A percentile compares a stretch with the other conserved stretches of the same genome.
phyloP scores from a whole-genome alignment of 2,329 filamentous ascomycete species.

The Talaromyces sp. region DNA sequence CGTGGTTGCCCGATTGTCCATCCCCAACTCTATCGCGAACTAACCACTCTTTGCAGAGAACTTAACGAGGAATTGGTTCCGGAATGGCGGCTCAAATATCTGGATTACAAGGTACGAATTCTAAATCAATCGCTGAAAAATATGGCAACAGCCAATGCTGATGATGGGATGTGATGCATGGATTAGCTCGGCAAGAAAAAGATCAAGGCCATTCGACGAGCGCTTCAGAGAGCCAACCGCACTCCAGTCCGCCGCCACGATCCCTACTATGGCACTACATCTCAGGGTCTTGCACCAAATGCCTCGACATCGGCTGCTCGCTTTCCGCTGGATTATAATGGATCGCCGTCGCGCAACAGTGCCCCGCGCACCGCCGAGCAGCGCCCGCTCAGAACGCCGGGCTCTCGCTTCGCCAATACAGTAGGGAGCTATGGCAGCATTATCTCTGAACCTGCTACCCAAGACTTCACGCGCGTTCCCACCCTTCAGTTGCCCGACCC shows the following conservation, averaged over 20 bases:
- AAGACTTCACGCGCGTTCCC: slow-evolving; percentile 36
- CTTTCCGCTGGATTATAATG: slow-evolving; percentile 16
- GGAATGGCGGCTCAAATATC: slow-evolving; percentile 91
- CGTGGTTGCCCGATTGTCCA: slow-evolving; percentile 15
- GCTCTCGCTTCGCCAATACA: slow-evolving; percentile 30
- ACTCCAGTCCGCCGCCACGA: slow-evolving; percentile 34
- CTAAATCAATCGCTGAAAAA: neutral
- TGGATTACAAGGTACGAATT: slow-evolving; percentile 74
- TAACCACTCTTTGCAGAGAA: slow-evolving; percentile 48
- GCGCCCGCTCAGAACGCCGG: slow-evolving; percentile 29
- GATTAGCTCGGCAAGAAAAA: slow-evolving; percentile 75
- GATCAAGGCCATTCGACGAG: slow-evolving; percentile 74
- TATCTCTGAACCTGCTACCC: slow-evolving; percentile 44
- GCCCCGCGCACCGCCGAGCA: slow-evolving; percentile 36
- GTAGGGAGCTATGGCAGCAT: slow-evolving; percentile 61
- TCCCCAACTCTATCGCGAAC: neutral
- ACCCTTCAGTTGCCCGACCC: slow-evolving; percentile 60
- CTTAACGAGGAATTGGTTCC: slow-evolving; percentile 84
- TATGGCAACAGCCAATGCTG: neutral
- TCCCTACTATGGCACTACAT: slow-evolving; percentile 39
- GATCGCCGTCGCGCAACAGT: slow-evolving; percentile 21
- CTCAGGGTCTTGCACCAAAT: slow-evolving; percentile 15
- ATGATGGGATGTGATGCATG: slow-evolving; percentile 7
- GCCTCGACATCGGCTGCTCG: slow-evolving; percentile 14
- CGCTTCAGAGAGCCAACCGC: slow-evolving; percentile 58